A percentile compares a stretch with the other conserved stretches of the same genome.
phyloP scores from a whole-genome alignment of 306 rosid genomes.

The Acacia acuminata region DNA sequence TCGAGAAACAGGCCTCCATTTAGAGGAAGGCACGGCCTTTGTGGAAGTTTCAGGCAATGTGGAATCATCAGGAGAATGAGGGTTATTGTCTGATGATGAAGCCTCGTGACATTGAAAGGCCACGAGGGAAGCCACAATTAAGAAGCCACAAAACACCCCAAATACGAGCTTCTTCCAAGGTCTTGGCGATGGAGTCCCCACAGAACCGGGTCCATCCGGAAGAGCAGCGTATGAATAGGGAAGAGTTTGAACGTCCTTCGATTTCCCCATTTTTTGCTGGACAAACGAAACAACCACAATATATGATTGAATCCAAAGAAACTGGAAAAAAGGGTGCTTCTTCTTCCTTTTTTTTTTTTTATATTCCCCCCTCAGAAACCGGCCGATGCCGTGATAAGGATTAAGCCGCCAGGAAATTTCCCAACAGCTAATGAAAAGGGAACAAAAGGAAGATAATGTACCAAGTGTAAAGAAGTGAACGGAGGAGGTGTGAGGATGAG shows the following conservation, averaged over 20 bases:
- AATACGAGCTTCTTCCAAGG: conserved; percentile 36
- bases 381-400: background rate
- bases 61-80: background rate
- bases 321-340: background rate
- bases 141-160: conserved; percentile 42
- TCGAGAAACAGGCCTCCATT: conserved; percentile 44
- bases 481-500: background rate
- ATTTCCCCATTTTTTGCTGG: background rate
- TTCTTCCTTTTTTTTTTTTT: no score
- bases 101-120: conserved; percentile 29
- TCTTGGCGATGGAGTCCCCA: conserved; percentile 10
- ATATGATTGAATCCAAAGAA: background rate
- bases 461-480: background rate
- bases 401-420: background rate
- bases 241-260: conserved; percentile 4
- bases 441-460: background rate
- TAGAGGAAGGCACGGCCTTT: conserved; percentile 5
- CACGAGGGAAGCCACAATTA: conserved; percentile 42
- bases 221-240: conserved; percentile 47
- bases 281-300: background rate
- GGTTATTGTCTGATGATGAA: background rate
- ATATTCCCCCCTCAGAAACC: background rate
- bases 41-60: background rate
- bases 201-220: conserved; percentile 28
- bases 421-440: background rate